These are phyloP conservation scores for Colletotrichum sp. DNA, from an alignment of 2,329 filamentous ascomycete species.

Conservation along the genomic window DNA sequence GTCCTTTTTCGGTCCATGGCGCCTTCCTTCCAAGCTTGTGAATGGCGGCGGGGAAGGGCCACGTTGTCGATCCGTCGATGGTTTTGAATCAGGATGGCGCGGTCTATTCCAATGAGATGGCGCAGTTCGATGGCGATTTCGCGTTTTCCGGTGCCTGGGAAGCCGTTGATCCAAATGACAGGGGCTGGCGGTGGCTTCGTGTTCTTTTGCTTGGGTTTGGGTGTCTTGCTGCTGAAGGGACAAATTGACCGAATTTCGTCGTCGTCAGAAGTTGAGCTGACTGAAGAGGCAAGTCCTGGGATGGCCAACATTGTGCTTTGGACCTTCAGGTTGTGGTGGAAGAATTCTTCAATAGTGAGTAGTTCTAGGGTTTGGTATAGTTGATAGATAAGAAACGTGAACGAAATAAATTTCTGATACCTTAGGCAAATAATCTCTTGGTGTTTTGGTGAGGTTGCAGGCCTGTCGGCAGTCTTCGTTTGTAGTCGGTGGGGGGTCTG, in stretches of 20 bases:
- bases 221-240: rapidly evolving
- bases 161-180: not conserved
- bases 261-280: not conserved
- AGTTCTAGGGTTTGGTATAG: not conserved
- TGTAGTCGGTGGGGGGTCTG: too few species aligned
- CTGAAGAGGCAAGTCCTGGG: not conserved
- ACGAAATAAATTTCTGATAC: not conserved
- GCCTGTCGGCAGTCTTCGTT: rapidly evolving
- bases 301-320: not conserved
- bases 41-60: not conserved
- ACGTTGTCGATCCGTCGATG: not conserved
- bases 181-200: not conserved
- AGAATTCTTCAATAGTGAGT: not conserved
- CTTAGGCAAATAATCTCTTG: not conserved
- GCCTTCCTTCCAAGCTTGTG: not conserved
- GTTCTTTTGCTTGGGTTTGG: not conserved
- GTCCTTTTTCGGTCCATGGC: not conserved
- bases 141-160: not conserved
- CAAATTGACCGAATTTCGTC: rapidly evolving
- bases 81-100: not conserved
- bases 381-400: not conserved
- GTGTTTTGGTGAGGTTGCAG: not conserved
- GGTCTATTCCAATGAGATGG: not conserved
- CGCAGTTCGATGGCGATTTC: not conserved
- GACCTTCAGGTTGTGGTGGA: not conserved